Conservation (phyloP, 768 basidiomycete genomes). For the Agaricus subrufescens region DNA sequence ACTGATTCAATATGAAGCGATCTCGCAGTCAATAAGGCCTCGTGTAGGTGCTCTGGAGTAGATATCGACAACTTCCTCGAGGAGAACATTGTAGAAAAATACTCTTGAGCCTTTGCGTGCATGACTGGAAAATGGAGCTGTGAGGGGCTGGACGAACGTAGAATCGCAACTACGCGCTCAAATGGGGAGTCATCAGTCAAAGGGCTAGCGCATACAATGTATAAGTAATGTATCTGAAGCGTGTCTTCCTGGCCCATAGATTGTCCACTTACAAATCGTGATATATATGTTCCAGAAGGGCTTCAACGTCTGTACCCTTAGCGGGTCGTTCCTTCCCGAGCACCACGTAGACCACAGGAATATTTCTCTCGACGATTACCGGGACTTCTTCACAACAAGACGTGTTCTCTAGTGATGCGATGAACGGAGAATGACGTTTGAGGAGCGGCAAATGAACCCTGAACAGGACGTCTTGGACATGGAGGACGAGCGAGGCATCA, state of each 20-base stretch:
- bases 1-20: constrained; percentile 46
- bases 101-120: constrained; percentile 37
- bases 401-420: constrained; percentile 14
- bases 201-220: constrained; percentile 30
- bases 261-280: constrained; percentile 54
- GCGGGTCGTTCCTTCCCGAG: constrained; percentile 32
- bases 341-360: constrained; percentile 3
- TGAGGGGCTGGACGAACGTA: constrained; percentile 52
- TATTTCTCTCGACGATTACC: background rate
- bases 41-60: constrained; percentile 33
- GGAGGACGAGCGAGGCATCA: constrained; percentile 56
- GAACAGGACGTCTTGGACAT: constrained; percentile 41
- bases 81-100: constrained; percentile 45
- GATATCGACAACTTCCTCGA: constrained; percentile 32
- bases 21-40: constrained; percentile 49
- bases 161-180: constrained; percentile 42
- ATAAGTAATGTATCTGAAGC: constrained; percentile 3
- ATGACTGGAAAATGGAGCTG: constrained; percentile 56
- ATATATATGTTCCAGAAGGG: constrained; percentile 60
- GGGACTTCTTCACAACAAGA: background rate
- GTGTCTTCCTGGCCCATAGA: background rate
- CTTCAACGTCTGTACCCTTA: constrained; percentile 44
- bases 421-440: constrained; percentile 42
- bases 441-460: constrained; percentile 54
- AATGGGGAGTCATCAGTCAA: constrained; percentile 40